Evolutionary conservation across 1,139 yeast species (phyloP).

Genomic region (Geotrichum carabidarum): DNA sequence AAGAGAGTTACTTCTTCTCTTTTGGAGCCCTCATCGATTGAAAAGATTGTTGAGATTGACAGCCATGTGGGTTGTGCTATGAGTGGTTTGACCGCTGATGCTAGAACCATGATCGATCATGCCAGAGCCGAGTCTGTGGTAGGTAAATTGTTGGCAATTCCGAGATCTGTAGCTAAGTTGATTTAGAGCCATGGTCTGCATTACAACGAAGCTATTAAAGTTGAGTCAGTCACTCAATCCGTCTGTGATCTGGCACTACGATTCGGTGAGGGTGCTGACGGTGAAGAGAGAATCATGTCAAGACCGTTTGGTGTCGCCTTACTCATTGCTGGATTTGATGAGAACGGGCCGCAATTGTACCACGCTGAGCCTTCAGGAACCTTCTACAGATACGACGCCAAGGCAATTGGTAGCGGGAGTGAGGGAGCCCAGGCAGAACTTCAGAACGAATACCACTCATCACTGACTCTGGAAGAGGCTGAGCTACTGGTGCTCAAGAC

Average conservation of each 20-base stretch:
- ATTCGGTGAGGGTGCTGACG: constrained; percentile 98
- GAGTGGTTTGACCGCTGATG: constrained; percentile 98
- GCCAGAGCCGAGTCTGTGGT: constrained; percentile 78
- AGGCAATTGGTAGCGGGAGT: constrained; percentile 97
- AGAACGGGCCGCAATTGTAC: constrained; percentile 88
- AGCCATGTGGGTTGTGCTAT: constrained; percentile 95
- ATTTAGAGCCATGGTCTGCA: constrained; percentile 67
- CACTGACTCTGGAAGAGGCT: constrained; percentile 89
- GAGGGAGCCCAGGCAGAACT: constrained; percentile 99
- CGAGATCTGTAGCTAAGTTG: constrained; percentile 7
- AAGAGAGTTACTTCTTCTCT: constrained; percentile 92
- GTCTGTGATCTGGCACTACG: constrained; percentile 95
- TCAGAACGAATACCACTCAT: constrained; percentile 93
- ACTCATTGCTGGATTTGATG: constrained; percentile 92
- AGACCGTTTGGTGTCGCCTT: constrained; percentile 99
- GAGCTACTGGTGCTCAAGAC: constrained; percentile 85
- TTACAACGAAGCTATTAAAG: constrained; percentile 88
- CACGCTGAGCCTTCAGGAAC: constrained; percentile 99
- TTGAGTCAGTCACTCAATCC: constrained; percentile 90
- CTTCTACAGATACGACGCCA: constrained; percentile 93
- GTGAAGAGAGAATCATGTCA: constrained; percentile 95
- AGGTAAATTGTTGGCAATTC: constrained; percentile 27
- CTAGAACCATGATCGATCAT: constrained; percentile 96
- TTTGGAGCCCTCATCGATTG: constrained; percentile 88
- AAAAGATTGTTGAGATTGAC: constrained; percentile 93